Base-by-base conservation (phyloP, 2,329 filamentous ascomycete genomes). In the Zasmidium cellare region DNA sequence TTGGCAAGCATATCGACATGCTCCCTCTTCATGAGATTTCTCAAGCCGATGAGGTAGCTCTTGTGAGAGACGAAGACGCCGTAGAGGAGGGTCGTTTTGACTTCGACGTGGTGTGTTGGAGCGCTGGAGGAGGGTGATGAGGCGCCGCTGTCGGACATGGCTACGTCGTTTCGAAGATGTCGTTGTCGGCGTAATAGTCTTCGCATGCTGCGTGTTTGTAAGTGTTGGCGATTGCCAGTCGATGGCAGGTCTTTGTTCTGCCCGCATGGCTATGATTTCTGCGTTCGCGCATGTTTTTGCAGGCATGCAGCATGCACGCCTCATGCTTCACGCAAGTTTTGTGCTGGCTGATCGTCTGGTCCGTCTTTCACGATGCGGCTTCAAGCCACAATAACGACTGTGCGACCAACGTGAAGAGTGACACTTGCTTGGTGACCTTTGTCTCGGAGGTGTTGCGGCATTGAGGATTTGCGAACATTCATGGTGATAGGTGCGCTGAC, bases 31-130 rank as follows among this genome's bases (percentile, higher is more conserved):
- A 57, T 51, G 16, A 57, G 51, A 20, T 22, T 49, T 19, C 58
- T 54, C 11, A 45, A 18, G 16, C 58, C 58, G 16, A 57, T 54
- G n/a, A 60, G 54, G 51, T 51, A 54, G 41, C 55, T 55, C 41
- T 55, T 57, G 18, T 57, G 46, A 3, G 54, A 50, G 18, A 45
- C 51, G 44, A 57, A 60, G 16, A 60, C 28, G 9, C 58, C 57
- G 24, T 56, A 59, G 22, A 56, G 49, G 3, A 59, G 19, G 3
- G 31, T 31, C 5, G 49, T 53, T 12, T 25, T 24, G 47, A 58
- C 24, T 18, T 46, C 31, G 45, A 57, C 24, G 2, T 51, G 20
- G 31, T 44, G 20, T 52, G 23, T 9, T 28, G 46, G 1, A 25
- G n/a, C 6, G 25, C 11, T 28, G 25, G 25, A n/a, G n/a, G n/a